Percentiles rank a stretch among this genome's conserved stretches.
phyloP scores from a whole-genome alignment of 495 filamentous ascomycete species.

The Viridothelium virens region DNA sequence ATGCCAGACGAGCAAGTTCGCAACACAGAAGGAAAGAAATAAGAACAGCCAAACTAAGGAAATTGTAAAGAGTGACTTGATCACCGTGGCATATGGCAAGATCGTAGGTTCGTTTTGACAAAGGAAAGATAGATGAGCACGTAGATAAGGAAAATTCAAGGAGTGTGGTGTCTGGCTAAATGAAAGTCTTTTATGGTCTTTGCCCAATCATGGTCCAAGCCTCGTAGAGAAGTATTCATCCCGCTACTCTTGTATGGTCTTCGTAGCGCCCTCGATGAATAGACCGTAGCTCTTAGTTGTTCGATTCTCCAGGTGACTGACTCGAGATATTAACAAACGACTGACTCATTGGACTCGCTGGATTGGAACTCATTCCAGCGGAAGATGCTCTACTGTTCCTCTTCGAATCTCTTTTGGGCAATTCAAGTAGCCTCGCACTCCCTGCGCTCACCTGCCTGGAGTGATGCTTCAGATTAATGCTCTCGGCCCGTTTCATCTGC shows the following conservation, averaged over 20 bases:
- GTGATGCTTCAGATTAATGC: conserved; percentile 53
- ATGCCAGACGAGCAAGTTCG: background rate
- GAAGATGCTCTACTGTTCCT: conserved; percentile 8
- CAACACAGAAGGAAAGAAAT: background rate
- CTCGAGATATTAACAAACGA: conserved; percentile 4
- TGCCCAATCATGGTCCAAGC: background rate
- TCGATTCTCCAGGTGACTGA: background rate
- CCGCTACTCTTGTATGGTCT: background rate
- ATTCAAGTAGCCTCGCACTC: conserved; percentile 60
- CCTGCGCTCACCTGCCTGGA: conserved; percentile 65
- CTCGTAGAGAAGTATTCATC: background rate
- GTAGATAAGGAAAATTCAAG: background rate
- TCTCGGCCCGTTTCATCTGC: conserved; percentile 50
- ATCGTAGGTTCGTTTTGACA: background rate
- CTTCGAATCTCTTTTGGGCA: conserved; percentile 34
- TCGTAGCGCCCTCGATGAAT: background rate
- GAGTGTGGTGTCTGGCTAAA: conserved; percentile 7
- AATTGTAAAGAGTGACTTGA: background rate
- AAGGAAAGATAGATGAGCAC: background rate
- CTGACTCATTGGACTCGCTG: background rate
- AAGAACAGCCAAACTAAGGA: background rate
- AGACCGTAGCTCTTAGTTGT: background rate
- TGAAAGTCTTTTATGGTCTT: conserved; percentile 5
- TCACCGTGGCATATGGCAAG: background rate
- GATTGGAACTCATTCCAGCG: conserved; percentile 1